Evolutionary conservation across 2,329 filamentous ascomycete species (phyloP).

Genomic region (Aspergillus hortae): DNA sequence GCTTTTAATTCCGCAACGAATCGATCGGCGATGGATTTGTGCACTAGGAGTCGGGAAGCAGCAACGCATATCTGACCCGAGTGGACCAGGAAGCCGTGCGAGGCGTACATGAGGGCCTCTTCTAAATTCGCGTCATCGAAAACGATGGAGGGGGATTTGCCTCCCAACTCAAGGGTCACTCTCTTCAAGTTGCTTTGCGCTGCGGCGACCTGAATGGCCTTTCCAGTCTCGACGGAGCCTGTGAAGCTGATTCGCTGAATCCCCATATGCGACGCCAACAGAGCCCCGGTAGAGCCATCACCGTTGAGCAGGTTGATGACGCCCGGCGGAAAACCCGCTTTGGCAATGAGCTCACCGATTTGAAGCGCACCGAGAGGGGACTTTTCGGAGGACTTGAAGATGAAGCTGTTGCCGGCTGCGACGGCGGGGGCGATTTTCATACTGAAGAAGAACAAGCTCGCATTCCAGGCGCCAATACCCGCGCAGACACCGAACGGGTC

Average conservation of each 20-base stretch:
- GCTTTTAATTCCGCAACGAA: conserved; percentile 12
- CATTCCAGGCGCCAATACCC: conserved; percentile 42
- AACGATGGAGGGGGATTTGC: conserved; percentile 26
- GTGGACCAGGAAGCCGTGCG: conserved; percentile 13
- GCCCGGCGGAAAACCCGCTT: conserved; percentile 45
- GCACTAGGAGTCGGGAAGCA: conserved; percentile 19
- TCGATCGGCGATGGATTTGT: conserved; percentile 14
- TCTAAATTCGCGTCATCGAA: conserved; percentile 28
- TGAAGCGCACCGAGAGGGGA: conserved; percentile 37
- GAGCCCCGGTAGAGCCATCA: conserved; percentile 24
- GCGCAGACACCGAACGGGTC: conserved; percentile 24
- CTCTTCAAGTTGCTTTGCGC: conserved; percentile 29
- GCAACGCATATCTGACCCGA: conserved; percentile 22
- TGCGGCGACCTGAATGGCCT: conserved; percentile 40
- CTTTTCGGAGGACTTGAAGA: conserved; percentile 46
- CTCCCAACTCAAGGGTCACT: conserved; percentile 27
- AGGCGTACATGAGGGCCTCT: conserved; percentile 17
- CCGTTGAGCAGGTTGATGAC: conserved; percentile 41
- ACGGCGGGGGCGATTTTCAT: conserved; percentile 44
- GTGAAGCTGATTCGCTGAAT: conserved; percentile 35
- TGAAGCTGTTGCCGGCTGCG: conserved; percentile 44
- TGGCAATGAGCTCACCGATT: conserved; percentile 34
- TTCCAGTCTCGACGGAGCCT: conserved; percentile 23
- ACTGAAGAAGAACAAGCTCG: conserved; percentile 34
- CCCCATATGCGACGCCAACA: conserved; percentile 37